These are phyloP conservation scores for Solanum piurae DNA, from an alignment of 257 asterid genomes.

Conservation along the genomic window DNA sequence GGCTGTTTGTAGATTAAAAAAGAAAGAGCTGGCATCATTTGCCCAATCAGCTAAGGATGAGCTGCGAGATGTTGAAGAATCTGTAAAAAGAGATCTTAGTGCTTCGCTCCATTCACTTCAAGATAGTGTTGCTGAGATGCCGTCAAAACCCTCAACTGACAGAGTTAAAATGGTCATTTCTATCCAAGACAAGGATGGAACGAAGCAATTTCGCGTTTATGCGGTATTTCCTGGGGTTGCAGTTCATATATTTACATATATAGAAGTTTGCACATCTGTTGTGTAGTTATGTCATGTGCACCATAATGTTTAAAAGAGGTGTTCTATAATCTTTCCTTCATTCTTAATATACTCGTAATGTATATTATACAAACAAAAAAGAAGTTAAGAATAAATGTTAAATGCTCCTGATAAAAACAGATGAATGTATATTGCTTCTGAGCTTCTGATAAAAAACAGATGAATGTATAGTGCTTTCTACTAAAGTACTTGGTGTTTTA, in stretches of 20 bases:
- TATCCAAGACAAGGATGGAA: slow-evolving; percentile 10
- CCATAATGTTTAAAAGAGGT: background rate
- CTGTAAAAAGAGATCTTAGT: slow-evolving; percentile 12
- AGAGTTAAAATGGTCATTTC: slow-evolving; percentile 16
- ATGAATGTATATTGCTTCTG: background rate
- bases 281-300: background rate
- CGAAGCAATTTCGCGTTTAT: slow-evolving; percentile 10
- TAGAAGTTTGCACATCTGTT: background rate
- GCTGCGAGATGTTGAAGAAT: slow-evolving; percentile 20
- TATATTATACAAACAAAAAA: background rate
- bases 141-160: background rate
- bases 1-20: slow-evolving; percentile 47
- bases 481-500: background rate
- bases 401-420: background rate
- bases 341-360: background rate
- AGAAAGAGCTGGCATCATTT: slow-evolving; percentile 63
- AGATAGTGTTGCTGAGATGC: slow-evolving; percentile 8
- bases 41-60: slow-evolving; percentile 42
- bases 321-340: background rate
- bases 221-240: slow-evolving; percentile 4
- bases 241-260: background rate
- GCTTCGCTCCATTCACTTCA: slow-evolving; percentile 2
- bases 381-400: background rate
- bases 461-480: background rate
- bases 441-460: background rate